phyloP scores from a whole-genome alignment of 139 green algal species.

The Raphidocelis subcapitata region DNA sequence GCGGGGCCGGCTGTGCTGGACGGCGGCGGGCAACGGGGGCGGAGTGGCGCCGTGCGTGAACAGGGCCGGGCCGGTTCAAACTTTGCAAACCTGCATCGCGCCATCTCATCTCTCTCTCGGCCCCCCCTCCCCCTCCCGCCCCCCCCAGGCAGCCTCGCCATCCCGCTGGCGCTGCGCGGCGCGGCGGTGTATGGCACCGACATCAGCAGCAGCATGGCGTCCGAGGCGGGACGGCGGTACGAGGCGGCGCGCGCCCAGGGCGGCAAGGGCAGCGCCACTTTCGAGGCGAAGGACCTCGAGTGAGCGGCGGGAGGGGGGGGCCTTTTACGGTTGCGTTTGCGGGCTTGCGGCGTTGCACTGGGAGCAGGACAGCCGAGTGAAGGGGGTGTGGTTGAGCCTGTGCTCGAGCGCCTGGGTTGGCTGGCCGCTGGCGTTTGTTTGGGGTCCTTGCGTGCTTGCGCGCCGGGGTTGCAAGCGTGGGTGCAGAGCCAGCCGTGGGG shows the following conservation, averaged over 20 bases:
- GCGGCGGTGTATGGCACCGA: conserved; percentile 83
- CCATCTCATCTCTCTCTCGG: no score
- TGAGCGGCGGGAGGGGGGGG: conserved; percentile 28
- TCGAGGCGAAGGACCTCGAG: conserved; percentile 91
- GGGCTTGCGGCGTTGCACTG: no score
- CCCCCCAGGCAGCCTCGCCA: conserved; percentile 66
- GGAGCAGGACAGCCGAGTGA: neutral
- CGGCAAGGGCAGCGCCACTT: conserved; percentile 39
- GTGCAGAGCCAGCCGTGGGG: no score
- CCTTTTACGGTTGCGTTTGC: no score
- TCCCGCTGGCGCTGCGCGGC: conserved; percentile 81
- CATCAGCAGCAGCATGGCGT: conserved; percentile 89
- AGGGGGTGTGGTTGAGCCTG: neutral
- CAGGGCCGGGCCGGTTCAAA: no score
- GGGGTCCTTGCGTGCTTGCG: no score
- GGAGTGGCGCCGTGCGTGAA: no score
- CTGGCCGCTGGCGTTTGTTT: no score
- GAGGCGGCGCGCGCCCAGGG: conserved; percentile 43
- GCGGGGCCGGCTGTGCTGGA: no score
- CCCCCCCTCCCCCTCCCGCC: neutral
- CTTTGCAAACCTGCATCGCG: no score
- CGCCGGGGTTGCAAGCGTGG: no score
- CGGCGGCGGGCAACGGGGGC: no score
- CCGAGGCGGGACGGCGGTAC: conserved; percentile 62
- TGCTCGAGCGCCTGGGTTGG: neutral